Conservation (phyloP, 2,329 filamentous ascomycete genomes). For the Fusarium scirpi region DNA sequence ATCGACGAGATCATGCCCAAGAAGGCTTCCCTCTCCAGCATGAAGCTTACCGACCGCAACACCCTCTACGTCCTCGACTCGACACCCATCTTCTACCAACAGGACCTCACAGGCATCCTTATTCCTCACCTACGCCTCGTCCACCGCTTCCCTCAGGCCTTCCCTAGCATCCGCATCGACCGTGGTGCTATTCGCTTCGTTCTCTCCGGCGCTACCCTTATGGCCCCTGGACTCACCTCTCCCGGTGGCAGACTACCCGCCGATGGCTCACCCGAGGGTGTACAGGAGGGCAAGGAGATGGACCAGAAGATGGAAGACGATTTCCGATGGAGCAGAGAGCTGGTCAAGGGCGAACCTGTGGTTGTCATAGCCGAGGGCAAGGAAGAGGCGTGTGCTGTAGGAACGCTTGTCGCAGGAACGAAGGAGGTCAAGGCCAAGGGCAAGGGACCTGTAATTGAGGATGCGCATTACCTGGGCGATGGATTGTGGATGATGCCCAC, state of each 20-base stretch:
- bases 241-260: slow-evolving; percentile 83
- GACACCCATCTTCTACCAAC: slow-evolving; percentile 91
- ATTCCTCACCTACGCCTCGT: slow-evolving; percentile 91
- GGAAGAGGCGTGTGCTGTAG: slow-evolving; percentile 88
- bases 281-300: slow-evolving; percentile 58
- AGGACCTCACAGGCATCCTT: slow-evolving; percentile 77
- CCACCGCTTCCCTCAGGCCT: slow-evolving; percentile 87
- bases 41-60: slow-evolving; percentile 93
- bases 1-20: slow-evolving; percentile 97
- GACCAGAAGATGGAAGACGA: slow-evolving; percentile 60
- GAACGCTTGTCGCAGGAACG: slow-evolving; percentile 84
- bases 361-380: slow-evolving; percentile 95
- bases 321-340: slow-evolving; percentile 71
- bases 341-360: slow-evolving; percentile 85
- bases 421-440: slow-evolving; percentile 93
- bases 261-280: slow-evolving; percentile 51
- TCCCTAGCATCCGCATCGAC: slow-evolving; percentile 90
- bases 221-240: slow-evolving; percentile 93
- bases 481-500: slow-evolving; percentile 83
- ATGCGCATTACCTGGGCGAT: slow-evolving; percentile 93
- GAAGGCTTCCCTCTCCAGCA: slow-evolving; percentile 87
- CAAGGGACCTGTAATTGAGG: slow-evolving; percentile 94
- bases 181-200: slow-evolving; percentile 97
- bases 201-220: slow-evolving; percentile 90
- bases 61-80: slow-evolving; percentile 86